Evolutionary conservation across 2,329 filamentous ascomycete genomes (phyloP).

Genomic region (Talaromyces sp.): DNA sequence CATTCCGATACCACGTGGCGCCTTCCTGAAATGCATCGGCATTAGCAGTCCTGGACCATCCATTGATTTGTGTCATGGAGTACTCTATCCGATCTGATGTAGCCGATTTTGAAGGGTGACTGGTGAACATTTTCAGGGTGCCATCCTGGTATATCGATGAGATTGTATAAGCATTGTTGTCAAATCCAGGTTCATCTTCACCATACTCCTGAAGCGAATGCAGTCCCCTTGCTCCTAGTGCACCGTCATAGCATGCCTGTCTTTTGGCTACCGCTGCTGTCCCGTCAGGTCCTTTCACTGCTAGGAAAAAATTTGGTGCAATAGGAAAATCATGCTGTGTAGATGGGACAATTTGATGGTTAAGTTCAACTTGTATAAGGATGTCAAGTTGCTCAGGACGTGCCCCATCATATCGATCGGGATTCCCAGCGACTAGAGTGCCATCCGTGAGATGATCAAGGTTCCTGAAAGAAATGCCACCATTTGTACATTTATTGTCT

Average conservation of each 20-base stretch:
- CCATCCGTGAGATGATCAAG: not conserved
- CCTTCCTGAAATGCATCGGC: not conserved
- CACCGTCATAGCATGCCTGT: slow-evolving; percentile 9
- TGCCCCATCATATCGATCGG: not conserved
- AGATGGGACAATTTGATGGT: not conserved
- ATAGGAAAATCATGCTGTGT: not conserved
- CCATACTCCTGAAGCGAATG: slow-evolving; percentile 23
- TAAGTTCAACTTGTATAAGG: not conserved
- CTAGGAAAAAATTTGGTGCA: not conserved
- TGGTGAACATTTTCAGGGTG: not conserved
- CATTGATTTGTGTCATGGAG: not conserved
- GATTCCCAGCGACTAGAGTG: not conserved
- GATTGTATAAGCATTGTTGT: slow-evolving; percentile 23
- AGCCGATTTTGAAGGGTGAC: not conserved
- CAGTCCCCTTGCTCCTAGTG: slow-evolving; percentile 7
- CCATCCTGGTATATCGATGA: too few relatives aligned
- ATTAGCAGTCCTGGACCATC: not conserved
- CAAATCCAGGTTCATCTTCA: slow-evolving; percentile 34
- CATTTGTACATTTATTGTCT: slow-evolving; percentile 1
- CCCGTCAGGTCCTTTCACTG: slow-evolving; percentile 5
- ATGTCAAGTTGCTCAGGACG: not conserved
- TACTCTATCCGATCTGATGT: not conserved
- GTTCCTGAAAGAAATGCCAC: not conserved
- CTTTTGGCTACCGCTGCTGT: slow-evolving; percentile 8
- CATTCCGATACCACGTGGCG: not conserved